Evolutionary conservation across 2,329 filamentous ascomycete genomes (phyloP).

Genomic region (Gaeumannomyces tritici): DNA sequence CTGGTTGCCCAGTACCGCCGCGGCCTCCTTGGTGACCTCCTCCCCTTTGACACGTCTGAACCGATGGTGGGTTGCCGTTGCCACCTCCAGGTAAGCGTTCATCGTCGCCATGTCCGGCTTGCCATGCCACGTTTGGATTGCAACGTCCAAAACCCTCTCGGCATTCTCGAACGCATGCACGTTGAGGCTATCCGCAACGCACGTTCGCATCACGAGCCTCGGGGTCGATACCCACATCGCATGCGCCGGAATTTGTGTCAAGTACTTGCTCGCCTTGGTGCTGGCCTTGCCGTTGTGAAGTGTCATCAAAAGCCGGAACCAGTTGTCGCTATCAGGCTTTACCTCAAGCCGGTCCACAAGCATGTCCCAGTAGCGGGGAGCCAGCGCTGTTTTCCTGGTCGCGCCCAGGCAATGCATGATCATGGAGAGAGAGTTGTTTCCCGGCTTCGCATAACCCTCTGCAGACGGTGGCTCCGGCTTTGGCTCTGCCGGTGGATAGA

Average conservation of each 20-base stretch:
- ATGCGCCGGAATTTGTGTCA: constrained; percentile 42
- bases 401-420: constrained; percentile 55
- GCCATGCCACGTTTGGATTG: constrained; percentile 16
- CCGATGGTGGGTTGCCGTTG: constrained; percentile 35
- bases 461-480: neutral
- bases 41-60: constrained; percentile 25
- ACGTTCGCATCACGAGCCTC: constrained; percentile 63
- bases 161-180: constrained; percentile 57
- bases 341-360: constrained; percentile 55
- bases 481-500: neutral
- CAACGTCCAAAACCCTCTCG: constrained; percentile 48
- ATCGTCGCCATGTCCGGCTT: constrained; percentile 41
- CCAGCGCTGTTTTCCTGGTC: constrained; percentile 50
- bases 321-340: constrained; percentile 62
- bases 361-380: constrained; percentile 68
- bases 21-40: constrained; percentile 19
- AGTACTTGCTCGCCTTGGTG: constrained; percentile 44
- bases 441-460: constrained; percentile 31
- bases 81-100: constrained; percentile 45
- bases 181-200: constrained; percentile 69
- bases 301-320: constrained; percentile 56
- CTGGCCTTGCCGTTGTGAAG: constrained; percentile 60
- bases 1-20: constrained; percentile 37
- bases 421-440: constrained; percentile 55
- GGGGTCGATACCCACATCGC: constrained; percentile 45